Evolutionary conservation across 495 filamentous ascomycete genomes (phyloP), one percentile per base, ranked within the genome.

Genomic region (Clohesyomyces aquaticus): DNA sequence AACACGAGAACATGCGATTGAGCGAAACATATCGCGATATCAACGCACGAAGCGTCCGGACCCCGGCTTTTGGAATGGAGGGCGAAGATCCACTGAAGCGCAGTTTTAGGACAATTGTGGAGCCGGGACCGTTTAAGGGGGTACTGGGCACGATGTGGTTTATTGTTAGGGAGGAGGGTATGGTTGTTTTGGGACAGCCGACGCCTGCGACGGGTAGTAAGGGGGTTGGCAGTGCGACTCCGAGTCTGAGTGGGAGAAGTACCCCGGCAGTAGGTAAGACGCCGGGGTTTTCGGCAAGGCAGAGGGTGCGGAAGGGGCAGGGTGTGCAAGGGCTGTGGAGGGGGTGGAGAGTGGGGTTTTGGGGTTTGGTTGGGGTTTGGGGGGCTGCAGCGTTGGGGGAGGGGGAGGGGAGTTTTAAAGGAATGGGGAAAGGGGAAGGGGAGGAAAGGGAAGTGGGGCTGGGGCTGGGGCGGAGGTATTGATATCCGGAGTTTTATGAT

Each of bases 301-400:
- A 70, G 58, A 77, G 79, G 45, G 80, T 81, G 46, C 78, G 81
- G 25, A 84, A 85, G 61, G 91, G 91, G 14, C 91, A 96, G 68
- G 94, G 94, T 6, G 68, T 91, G 25, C 82, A 88, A 27, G 94
- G 95, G 0, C 78, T 98, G 14, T 96, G 91, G 81, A 82, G 94
- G 48, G 94, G 94, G 14, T 98, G 94, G 94, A 87, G 90, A 71
- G 88, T 97, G 18, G 92, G 92, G 10, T 90, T 95, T 83, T 98
- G 94, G 94, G 93, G 93, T 0, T 78, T 97, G 57, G 87, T 93
- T 16, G 93, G 93, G 19, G 84, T 96, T 22, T 93, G 93, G 91
- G 87, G 88, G 22, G 81, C 87, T 59, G 82, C 77, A 52, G 77
- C 87, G 9, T 61, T 90, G 32, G 87, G 88, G 14, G 73, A 64